Evolutionary conservation across 345 rosid genomes (phyloP).

Genomic region (Lumnitzera racemosa): DNA sequence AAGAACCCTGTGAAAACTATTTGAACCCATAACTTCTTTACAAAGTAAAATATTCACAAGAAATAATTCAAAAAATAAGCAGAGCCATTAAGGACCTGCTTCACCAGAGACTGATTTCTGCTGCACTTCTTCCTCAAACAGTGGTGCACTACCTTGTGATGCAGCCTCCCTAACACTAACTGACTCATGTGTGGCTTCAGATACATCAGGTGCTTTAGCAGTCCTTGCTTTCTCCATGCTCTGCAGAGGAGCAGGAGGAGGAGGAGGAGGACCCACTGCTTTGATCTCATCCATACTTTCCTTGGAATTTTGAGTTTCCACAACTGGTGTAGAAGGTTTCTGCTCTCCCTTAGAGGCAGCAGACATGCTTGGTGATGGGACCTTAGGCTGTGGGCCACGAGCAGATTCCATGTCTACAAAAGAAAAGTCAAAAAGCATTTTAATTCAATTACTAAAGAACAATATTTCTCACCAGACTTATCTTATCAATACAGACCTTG

Average conservation of each 20-base stretch:
- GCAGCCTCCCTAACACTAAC: constrained; percentile 63
- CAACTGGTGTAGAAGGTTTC: constrained; percentile 22
- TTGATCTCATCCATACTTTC: constrained; percentile 35
- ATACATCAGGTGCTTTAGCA: constrained; percentile 40
- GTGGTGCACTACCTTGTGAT: constrained; percentile 53
- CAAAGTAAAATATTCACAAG: no score
- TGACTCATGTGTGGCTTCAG: constrained; percentile 66
- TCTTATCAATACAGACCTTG: constrained; percentile 48
- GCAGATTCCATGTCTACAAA: constrained; percentile 76
- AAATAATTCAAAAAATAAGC: no score
- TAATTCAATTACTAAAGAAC: constrained; percentile 1
- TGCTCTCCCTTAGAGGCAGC: constrained; percentile 71
- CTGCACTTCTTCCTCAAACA: constrained; percentile 57
- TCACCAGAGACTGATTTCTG: constrained; percentile 61
- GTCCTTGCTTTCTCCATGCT: constrained; percentile 33
- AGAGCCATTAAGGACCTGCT: constrained; percentile 33
- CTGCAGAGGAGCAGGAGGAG: constrained; percentile 32
- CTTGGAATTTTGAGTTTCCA: constrained; percentile 30
- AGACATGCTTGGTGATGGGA: constrained; percentile 69
- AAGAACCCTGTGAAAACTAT: no score
- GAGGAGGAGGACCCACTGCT: constrained; percentile 33
- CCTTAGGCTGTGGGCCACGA: constrained; percentile 54
- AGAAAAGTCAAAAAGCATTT: constrained; percentile 7
- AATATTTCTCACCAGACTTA: not conserved
- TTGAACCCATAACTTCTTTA: no score